Evolutionary conservation across 164 flowering plant genomes (phyloP).

Genomic region (Protea cynaroides): DNA sequence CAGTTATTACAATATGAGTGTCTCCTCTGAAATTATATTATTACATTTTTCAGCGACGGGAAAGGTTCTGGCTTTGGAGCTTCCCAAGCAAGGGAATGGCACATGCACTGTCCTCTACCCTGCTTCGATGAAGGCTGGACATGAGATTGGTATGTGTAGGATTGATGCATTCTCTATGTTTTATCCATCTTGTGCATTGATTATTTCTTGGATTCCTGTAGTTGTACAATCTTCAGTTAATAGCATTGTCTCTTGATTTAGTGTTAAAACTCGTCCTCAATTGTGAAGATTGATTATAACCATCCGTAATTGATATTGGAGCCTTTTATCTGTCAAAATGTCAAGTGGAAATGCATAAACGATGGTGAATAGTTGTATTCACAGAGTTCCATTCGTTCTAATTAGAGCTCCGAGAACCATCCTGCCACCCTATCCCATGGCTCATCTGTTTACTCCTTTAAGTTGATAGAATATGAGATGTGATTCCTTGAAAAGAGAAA

Average conservation of each 20-base stretch:
- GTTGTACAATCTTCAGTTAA: neutral
- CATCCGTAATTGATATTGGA: neutral
- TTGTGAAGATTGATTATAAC: neutral
- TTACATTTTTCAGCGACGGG: slow-evolving; percentile 62
- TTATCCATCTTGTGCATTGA: neutral
- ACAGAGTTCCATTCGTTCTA: no score
- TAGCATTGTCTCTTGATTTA: neutral
- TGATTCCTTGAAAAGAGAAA: no score
- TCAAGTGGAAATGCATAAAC: no score
- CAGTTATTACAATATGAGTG: neutral
- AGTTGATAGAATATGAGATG: no score
- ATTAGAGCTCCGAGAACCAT: no score
- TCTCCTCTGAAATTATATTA: slow-evolving; percentile 6
- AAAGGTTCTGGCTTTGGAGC: slow-evolving; percentile 81
- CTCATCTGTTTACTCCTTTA: no score
- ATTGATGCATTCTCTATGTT: neutral
- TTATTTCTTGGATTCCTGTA: no score
- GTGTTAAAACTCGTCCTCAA: neutral
- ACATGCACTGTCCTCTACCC: slow-evolving; percentile 80
- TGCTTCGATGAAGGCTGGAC: slow-evolving; percentile 84
- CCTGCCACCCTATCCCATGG: no score
- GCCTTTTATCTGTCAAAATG: no score
- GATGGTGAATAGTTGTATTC: no score
- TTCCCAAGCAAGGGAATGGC: slow-evolving; percentile 49
- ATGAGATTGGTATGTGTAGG: slow-evolving; percentile 68